Percentiles rank a stretch among this genome's conserved stretches.
phyloP scores from a whole-genome alignment of 176 grass and related monocot species.

The Olyra latifolia region DNA sequence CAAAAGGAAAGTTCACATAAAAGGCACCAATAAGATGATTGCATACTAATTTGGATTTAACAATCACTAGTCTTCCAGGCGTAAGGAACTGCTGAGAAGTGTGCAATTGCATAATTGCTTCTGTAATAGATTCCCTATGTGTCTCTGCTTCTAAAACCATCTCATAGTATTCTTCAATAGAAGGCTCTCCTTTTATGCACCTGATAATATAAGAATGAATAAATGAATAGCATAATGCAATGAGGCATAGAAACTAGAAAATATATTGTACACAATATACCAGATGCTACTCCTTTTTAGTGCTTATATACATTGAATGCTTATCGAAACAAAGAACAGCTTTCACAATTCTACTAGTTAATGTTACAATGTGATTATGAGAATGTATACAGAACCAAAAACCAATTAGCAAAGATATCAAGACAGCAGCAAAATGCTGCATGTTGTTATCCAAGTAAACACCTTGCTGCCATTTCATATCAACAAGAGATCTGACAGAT shows the following conservation, averaged over 20 bases:
- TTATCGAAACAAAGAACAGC: not conserved
- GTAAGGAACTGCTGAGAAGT: slow-evolving; percentile 68
- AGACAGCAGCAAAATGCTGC: not conserved
- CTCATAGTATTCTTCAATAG: slow-evolving; percentile 88
- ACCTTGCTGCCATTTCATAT: not conserved
- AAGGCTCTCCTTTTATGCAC: slow-evolving; percentile 94
- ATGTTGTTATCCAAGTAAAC: not conserved
- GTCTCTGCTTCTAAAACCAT: slow-evolving; percentile 68
- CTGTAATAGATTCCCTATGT: slow-evolving; percentile 60
- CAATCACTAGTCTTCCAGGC: slow-evolving; percentile 76
- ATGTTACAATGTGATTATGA: not conserved
- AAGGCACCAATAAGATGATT: slow-evolving; percentile 20
- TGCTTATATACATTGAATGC: not conserved
- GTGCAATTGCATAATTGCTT: slow-evolving; percentile 65
- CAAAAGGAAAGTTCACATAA: slow-evolving; percentile 7
- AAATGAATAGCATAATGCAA: not conserved
- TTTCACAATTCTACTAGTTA: not conserved
- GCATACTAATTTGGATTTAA: slow-evolving; percentile 91
- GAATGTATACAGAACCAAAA: not conserved
- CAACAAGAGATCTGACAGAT: not conserved
- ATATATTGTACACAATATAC: not conserved
- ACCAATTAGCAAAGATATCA: not conserved
- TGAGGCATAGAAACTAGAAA: slow-evolving; percentile 8
- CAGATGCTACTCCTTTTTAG: slow-evolving; percentile 5
- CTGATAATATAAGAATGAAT: slow-evolving; percentile 46